These are phyloP conservation scores for Endoconidiophora polonica DNA, from an alignment of 2,329 filamentous ascomycete species.

Conservation along the genomic window DNA sequence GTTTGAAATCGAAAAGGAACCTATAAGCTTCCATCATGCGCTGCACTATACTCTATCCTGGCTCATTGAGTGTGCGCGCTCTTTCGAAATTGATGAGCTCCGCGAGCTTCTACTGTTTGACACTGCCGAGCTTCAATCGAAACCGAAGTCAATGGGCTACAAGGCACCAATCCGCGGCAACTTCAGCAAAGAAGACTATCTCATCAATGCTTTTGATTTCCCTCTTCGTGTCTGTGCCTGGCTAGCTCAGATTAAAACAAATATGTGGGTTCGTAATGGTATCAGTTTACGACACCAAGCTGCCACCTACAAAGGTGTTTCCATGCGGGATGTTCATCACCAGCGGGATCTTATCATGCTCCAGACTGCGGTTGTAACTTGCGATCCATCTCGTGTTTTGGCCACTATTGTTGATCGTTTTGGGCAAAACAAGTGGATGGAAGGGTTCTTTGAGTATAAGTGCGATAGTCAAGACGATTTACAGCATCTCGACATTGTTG, in stretches of 20 bases:
- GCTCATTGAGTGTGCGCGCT: constrained; percentile 78
- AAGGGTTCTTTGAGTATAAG: constrained; percentile 59
- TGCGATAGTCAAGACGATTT: constrained; percentile 63
- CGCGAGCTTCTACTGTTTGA: constrained; percentile 55
- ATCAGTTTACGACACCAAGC: constrained; percentile 93
- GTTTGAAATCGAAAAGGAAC: constrained; percentile 74
- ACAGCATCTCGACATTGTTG: constrained; percentile 82
- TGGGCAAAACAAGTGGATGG: constrained; percentile 74
- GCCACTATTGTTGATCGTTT: constrained; percentile 86
- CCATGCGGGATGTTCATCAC: constrained; percentile 79
- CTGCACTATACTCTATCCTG: constrained; percentile 93
- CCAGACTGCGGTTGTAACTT: constrained; percentile 78
- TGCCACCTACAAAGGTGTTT: constrained; percentile 77
- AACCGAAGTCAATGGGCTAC: constrained; percentile 44
- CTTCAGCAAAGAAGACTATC: constrained; percentile 51
- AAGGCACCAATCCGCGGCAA: constrained; percentile 39
- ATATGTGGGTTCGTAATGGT: constrained; percentile 97
- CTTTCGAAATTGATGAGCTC: constrained; percentile 51
- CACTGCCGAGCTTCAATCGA: constrained; percentile 33
- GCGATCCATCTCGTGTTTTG: constrained; percentile 66
- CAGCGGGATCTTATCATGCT: constrained; percentile 89
- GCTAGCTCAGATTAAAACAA: constrained; percentile 94
- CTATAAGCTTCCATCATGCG: constrained; percentile 94
- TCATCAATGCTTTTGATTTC: constrained; percentile 81
- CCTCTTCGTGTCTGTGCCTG: constrained; percentile 87